A percentile compares a stretch with the other conserved stretches of the same genome.
phyloP scores from a whole-genome alignment of 2,329 filamentous ascomycete genomes.

The Orbilia oligospora region DNA sequence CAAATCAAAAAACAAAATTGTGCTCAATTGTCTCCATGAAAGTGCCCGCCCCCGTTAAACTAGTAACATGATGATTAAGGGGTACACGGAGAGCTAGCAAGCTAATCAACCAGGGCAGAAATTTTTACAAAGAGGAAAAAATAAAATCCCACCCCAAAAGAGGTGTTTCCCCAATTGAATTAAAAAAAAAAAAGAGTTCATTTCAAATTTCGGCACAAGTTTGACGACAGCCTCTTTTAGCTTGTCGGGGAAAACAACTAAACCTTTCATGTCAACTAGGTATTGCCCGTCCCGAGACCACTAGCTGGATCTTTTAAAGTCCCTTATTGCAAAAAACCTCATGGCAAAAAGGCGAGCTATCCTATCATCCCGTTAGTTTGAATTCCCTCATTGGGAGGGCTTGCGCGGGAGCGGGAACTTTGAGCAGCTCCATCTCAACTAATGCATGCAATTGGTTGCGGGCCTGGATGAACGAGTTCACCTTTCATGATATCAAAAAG shows the following conservation, averaged over 20 bases:
- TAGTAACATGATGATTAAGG: slow-evolving; percentile 58
- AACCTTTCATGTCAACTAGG: slow-evolving; percentile 1
- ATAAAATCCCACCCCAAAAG: slow-evolving; percentile 14
- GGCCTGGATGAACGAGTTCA: slow-evolving; percentile 34
- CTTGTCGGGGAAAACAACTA: not conserved
- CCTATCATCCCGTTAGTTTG: slow-evolving; percentile 49
- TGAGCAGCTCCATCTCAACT: slow-evolving; percentile 27
- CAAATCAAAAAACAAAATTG: slow-evolving; percentile 30
- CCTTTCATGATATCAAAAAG: slow-evolving; percentile 31
- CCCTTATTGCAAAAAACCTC: slow-evolving; percentile 16
- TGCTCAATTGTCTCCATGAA: slow-evolving; percentile 31
- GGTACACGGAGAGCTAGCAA: slow-evolving; percentile 37
- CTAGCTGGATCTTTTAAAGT: not conserved
- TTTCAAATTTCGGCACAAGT: slow-evolving; percentile 47
- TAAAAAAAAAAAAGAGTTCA: slow-evolving; percentile 22
- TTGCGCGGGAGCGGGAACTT: slow-evolving; percentile 59
- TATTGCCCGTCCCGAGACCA: slow-evolving; percentile 16
- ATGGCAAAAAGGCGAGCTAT: slow-evolving; percentile 50
- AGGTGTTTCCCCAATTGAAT: not conserved
- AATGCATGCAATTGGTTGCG: slow-evolving; percentile 47
- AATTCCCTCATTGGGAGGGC: slow-evolving; percentile 34
- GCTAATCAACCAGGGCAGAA: slow-evolving; percentile 1
- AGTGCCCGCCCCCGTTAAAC: slow-evolving; percentile 42
- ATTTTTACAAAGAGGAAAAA: not conserved
- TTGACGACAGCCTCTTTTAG: slow-evolving; percentile 23